phyloP scores from a whole-genome alignment of 192 early-diverging fungal genomes.

The Backusella tarrabulga region DNA sequence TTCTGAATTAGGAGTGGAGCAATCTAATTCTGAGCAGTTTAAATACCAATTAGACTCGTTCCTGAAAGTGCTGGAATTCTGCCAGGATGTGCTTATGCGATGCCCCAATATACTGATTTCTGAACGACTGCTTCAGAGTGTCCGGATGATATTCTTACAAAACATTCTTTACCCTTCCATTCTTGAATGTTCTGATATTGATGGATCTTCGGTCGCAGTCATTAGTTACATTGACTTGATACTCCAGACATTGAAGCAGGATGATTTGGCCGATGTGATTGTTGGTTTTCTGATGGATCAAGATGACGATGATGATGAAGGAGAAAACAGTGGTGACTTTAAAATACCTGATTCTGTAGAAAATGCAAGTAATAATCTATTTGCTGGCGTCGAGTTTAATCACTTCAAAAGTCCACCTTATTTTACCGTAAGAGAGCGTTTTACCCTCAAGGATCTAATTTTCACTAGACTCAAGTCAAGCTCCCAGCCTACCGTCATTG shows the following conservation, averaged over 20 bases:
- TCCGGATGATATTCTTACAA: conserved; percentile 80
- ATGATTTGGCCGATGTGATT: conserved; percentile 69
- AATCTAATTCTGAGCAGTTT: conserved; percentile 62
- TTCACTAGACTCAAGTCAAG: conserved; percentile 86
- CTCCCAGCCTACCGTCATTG: conserved; percentile 85
- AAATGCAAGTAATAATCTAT: neutral
- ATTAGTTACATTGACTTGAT: conserved; percentile 89
- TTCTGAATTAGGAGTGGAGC: conserved; percentile 17
- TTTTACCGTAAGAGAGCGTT: conserved; percentile 35
- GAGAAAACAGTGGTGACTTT: neutral
- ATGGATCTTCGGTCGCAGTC: conserved; percentile 85
- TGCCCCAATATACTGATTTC: conserved; percentile 69
- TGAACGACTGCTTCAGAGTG: conserved; percentile 55
- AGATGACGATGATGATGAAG: conserved; percentile 35
- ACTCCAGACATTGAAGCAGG: conserved; percentile 70
- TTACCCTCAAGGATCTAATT: conserved; percentile 80
- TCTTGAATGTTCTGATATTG: conserved; percentile 85
- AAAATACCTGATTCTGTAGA: neutral
- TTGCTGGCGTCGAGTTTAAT: conserved; percentile 8
- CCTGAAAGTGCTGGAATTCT: conserved; percentile 67
- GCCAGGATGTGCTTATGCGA: conserved; percentile 67
- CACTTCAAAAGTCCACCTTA: conserved; percentile 5
- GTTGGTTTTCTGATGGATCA: conserved; percentile 78
- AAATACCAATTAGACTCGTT: conserved; percentile 67
- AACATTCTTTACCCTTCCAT: conserved; percentile 86